phyloP scores from a whole-genome alignment of 2,329 filamentous ascomycete genomes.

The Tolypocladium ovalisporum region DNA sequence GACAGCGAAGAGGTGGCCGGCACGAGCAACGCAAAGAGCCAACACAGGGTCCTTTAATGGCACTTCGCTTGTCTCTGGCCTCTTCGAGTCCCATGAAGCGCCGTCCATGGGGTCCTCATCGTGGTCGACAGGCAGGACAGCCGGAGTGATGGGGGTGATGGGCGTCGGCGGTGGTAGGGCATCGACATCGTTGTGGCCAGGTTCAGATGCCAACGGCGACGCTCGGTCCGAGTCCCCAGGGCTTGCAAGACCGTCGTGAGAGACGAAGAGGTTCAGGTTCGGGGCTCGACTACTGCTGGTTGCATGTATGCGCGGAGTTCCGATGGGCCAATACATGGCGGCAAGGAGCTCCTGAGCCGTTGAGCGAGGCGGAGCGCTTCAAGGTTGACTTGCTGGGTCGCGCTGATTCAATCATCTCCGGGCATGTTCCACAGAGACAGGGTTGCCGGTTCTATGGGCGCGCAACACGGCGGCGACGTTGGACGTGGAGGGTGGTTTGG shows the following conservation, averaged over 20 bases:
- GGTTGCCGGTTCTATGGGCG: conserved; percentile 11
- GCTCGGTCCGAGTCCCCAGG: conserved; percentile 15
- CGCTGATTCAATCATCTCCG: conserved; percentile 15
- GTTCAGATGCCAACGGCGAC: conserved; percentile 3
- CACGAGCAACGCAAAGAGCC: conserved; percentile 66
- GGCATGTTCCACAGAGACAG: conserved; percentile 7
- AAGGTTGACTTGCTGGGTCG: conserved; percentile 9
- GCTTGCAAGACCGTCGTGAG: conserved; percentile 47
- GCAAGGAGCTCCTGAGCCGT: conserved; percentile 15
- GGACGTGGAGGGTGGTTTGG: background rate
- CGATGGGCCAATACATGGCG: conserved; percentile 86
- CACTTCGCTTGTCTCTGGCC: conserved; percentile 19
- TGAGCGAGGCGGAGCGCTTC: conserved; percentile 6
- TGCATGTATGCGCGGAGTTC: conserved; percentile 73
- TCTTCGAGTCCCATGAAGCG: conserved; percentile 12
- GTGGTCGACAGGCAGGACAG: conserved; percentile 48
- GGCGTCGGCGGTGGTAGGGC: conserved; percentile 32
- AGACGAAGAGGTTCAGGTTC: conserved; percentile 38
- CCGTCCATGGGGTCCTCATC: conserved; percentile 23
- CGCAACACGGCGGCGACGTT: background rate
- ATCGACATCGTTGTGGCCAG: conserved; percentile 21
- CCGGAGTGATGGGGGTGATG: conserved; percentile 44
- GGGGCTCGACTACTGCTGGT: conserved; percentile 55
- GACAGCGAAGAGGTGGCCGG: conserved; percentile 74
- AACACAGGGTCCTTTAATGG: conserved; percentile 54